phyloP scores from a whole-genome alignment of 2,329 filamentous ascomycete species.

The Penicillium decumbens region DNA sequence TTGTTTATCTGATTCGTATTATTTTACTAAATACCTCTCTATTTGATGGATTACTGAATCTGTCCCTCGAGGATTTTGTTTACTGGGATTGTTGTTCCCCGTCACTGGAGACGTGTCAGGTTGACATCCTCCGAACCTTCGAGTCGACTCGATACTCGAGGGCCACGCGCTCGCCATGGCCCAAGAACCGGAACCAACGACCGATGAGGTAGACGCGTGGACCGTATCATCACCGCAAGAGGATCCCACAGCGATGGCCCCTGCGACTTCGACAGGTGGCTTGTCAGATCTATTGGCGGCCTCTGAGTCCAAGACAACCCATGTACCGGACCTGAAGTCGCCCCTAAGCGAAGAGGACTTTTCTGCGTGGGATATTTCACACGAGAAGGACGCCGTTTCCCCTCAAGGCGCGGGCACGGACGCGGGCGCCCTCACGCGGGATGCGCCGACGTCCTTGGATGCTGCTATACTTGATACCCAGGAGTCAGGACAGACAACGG shows the following conservation, averaged over 20 bases:
- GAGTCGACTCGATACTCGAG: slow-evolving; percentile 9
- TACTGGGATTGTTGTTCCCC: slow-evolving; percentile 22
- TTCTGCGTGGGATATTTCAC: slow-evolving; percentile 19
- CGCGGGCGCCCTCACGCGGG: background rate
- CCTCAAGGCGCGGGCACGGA: background rate
- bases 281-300: slow-evolving; percentile 15
- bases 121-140: slow-evolving; percentile 15
- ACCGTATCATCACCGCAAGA: slow-evolving; percentile 54
- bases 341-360: slow-evolving; percentile 16
- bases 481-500: background rate
- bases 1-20: slow-evolving; percentile 11
- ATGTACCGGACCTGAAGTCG: slow-evolving; percentile 10
- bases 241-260: slow-evolving; percentile 15
- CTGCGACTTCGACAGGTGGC: slow-evolving; percentile 8
- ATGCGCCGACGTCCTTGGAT: background rate
- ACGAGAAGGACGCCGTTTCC: slow-evolving; percentile 3
- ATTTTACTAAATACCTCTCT: background rate
- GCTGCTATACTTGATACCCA: background rate
- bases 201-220: slow-evolving; percentile 42
- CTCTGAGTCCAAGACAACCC: slow-evolving; percentile 11
- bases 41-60: slow-evolving; percentile 20
- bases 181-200: slow-evolving; percentile 14
- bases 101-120: slow-evolving; percentile 30
- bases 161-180: slow-evolving; percentile 21
- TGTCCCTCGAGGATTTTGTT: slow-evolving; percentile 5